Percentiles rank a stretch among this genome's conserved stretches.
phyloP scores from a whole-genome alignment of 139 green algal genomes.

The Closterium sp. region DNA sequence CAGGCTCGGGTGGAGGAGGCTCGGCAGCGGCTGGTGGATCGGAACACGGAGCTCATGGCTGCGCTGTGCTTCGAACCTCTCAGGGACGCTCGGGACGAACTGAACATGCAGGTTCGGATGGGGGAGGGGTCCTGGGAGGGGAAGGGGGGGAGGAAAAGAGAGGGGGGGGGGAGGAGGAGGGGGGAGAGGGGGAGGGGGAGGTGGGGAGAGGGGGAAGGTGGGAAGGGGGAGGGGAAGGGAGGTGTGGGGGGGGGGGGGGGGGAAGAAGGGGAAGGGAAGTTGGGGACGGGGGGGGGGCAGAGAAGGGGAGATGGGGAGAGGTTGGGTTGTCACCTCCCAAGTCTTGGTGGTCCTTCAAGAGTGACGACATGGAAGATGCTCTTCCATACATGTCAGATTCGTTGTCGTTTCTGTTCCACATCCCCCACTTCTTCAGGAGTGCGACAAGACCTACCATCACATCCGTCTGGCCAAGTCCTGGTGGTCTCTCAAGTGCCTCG shows the following conservation, averaged over 20 bases:
- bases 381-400: no score
- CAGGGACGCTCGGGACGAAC: not conserved
- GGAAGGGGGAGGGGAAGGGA: not conserved
- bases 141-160: not conserved
- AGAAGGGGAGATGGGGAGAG: no score
- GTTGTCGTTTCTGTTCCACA: no score
- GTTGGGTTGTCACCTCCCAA: no score
- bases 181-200: not conserved
- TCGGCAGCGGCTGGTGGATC: constrained; percentile 4
- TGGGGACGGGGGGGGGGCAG: no score
- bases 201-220: not conserved
- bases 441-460: not conserved
- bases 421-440: not conserved
- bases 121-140: not conserved
- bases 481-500: constrained; percentile 11
- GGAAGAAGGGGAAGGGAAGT: not conserved
- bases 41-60: constrained; percentile 31
- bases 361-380: no score
- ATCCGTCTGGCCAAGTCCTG: not conserved
- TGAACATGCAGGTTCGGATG: constrained; percentile 21
- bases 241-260: not conserved
- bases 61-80: constrained; percentile 30
- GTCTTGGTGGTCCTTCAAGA: no score
- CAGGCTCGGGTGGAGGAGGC: not conserved
- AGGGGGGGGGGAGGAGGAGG: not conserved